Base-by-base conservation (phyloP, 2,329 filamentous ascomycete genomes). In the Sordariomycetes sp. region DNA sequence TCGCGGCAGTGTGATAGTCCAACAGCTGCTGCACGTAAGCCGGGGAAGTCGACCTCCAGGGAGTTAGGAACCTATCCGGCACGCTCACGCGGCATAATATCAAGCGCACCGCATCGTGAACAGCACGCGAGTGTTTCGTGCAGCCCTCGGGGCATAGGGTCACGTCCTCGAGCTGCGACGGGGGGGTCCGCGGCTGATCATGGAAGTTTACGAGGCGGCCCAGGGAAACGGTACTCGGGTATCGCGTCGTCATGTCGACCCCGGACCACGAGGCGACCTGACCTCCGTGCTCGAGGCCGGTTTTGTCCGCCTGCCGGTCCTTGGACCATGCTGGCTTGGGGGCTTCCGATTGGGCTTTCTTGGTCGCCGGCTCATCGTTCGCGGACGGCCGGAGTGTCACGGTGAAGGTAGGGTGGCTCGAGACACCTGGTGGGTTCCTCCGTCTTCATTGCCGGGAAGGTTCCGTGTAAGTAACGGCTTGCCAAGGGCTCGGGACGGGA, bases 101-200 rank as follows among this genome's bases (percentile, higher is more conserved):
- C 17, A 57, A 25, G n/a, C 52, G 17, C 52, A 54, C 52, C 17
- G 56, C 56, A 32, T 57, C 52, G n/a, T 57, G 51, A n/a, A 57
- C 56, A 2, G 39, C 52, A 52, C 48, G 56, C 1, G 52, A 51
- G 22, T 53, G 56, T 65, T 62, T 28, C 58, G 57, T 32, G 59
- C 64, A 58, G 6, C 45, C 20, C 25, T 39, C 48, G 8, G 7
- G 10, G 34, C 51, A 36, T 7, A 25, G 48, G 6, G 55, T 51
- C 34, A 42, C 24, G 22, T 53, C 42, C 13, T 35, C 34, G 17
- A 53, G 34, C n/a, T n/a, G 32, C 52, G 17, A 3, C 2, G 17
- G 1, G 32, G 5, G 28, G 17, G 34, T 24, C 42, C 10, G 55
- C 12, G 34, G 50, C 15, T 51, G 55, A 34, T 17, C 10, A 28